Base-by-base conservation (phyloP, 2,329 filamentous ascomycete genomes). In the Dendrostoma leiphaemia region DNA sequence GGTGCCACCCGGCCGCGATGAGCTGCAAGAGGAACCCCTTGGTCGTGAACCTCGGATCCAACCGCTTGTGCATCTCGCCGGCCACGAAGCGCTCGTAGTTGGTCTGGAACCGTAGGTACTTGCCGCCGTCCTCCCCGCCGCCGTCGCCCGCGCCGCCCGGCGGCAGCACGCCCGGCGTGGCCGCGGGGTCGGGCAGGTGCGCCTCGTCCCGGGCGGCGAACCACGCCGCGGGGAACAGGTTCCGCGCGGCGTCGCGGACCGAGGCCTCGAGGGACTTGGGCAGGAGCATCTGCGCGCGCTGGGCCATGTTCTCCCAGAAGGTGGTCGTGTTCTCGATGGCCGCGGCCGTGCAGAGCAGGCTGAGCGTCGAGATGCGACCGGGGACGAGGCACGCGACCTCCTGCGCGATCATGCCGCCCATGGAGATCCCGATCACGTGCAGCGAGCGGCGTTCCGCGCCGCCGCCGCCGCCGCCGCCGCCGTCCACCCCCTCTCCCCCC, bases 341-440 rank as follows among this genome's bases (percentile, higher is more conserved):
- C 4, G 84, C 80, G 1, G 84, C 81, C 2, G 86, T 89, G 67
- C 79, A 84, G 58, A 85, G 70, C 3, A 90, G 76, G 31, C 73
- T 78, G 17, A 90, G 71, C 15, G 78, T 82, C 23, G 74, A 71
- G 50, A 89, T 67, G 44, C 80, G 74, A 12, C 71, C 59, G 0
- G 84, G 83, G 28, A 75, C 70, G n/a, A 76, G 68, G 61, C 71
- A 74, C 21, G 79, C 83, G 4, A 96, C 65, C 72, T 96, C 91
- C 70, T 96, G 91, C 2, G 89, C 84, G 63, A 96, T 93, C 91
- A 96, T 96, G 64, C 91, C 91, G 59, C 91, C 91, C 81, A 96
- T 89, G 56, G 86, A 90, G 60, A 93, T 84, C 53, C 91, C 91
- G 31, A 89, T 76, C 49, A 95, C 68, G 72, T 96, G 85, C 67